Evolutionary conservation across 768 basidiomycete genomes (phyloP).

Genomic region (Mycena capillaripes): DNA sequence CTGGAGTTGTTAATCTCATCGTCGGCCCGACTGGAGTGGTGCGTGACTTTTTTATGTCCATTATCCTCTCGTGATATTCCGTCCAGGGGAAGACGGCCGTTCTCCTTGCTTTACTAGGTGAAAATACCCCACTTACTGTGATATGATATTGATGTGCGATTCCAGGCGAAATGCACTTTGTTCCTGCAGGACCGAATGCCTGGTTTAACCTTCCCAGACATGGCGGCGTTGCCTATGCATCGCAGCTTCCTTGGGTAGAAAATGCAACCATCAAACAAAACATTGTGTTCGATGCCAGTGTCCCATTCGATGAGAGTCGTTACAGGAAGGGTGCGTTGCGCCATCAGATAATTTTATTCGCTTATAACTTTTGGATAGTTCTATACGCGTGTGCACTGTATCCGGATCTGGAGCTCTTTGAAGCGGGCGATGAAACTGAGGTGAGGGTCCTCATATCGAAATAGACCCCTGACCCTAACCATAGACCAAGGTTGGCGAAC

Average conservation of each 20-base stretch:
- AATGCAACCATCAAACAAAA: constrained; percentile 71
- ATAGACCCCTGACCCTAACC: too few species aligned
- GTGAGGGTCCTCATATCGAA: constrained; percentile 7
- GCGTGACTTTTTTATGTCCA: background rate
- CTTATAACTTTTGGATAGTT: constrained; percentile 39
- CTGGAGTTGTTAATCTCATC: constrained; percentile 56
- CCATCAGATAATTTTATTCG: background rate
- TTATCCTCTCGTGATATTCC: background rate
- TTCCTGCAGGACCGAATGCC: constrained; percentile 52
- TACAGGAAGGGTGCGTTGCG: constrained; percentile 53
- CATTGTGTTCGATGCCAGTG: constrained; percentile 56
- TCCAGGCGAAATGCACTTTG: constrained; percentile 61
- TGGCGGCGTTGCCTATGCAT: constrained; percentile 72
- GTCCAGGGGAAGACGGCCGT: constrained; percentile 59
- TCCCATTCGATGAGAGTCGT: constrained; percentile 55
- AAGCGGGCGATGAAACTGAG: constrained; percentile 65
- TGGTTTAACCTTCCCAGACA: constrained; percentile 68
- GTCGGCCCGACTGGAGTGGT: constrained; percentile 57
- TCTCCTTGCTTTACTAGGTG: constrained; percentile 62
- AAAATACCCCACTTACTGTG: constrained; percentile 27
- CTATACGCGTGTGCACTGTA: constrained; percentile 56
- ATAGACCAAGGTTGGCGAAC: constrained; percentile 55
- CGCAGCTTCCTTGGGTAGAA: constrained; percentile 76
- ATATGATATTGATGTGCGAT: background rate
- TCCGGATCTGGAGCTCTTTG: constrained; percentile 60